Conservation (phyloP, 2,329 filamentous ascomycete genomes). For the Pestalotiopsis sp. region DNA sequence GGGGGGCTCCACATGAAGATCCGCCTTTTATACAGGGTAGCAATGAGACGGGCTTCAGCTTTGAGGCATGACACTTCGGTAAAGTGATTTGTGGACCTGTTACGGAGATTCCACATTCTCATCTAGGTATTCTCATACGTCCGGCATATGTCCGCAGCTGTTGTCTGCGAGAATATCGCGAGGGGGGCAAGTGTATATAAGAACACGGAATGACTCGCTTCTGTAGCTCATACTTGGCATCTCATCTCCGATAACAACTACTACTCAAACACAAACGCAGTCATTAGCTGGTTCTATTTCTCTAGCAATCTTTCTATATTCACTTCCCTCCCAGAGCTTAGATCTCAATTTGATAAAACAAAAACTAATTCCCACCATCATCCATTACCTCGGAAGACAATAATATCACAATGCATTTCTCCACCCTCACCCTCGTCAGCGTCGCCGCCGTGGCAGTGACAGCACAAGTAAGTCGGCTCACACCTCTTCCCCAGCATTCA, state of each 20-base stretch:
- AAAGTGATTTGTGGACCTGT: neutral
- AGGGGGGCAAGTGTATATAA: neutral
- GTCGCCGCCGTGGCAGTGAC: neutral
- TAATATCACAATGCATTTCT: slow-evolving; percentile 11
- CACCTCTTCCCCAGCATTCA: neutral
- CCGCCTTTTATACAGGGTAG: neutral
- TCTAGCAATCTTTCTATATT: neutral
- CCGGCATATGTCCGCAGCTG: neutral
- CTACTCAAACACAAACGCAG: neutral
- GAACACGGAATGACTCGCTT: neutral
- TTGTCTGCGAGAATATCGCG: neutral
- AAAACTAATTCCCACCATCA: neutral
- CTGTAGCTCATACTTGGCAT: neutral
- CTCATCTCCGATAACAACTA: neutral
- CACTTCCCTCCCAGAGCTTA: neutral
- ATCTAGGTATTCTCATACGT: neutral
- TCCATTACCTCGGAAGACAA: neutral
- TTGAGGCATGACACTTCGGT: slow-evolving; percentile 1
- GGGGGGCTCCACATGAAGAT: neutral
- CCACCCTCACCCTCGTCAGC: slow-evolving; percentile 1
- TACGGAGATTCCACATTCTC: neutral
- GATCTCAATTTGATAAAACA: neutral
- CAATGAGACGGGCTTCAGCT: slow-evolving; percentile 3
- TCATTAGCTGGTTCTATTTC: neutral
- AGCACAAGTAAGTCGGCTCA: slow-evolving; percentile 11